Evolutionary conservation across 805 yeast genomes (phyloP).

Genomic region (Teunomyces gatunensis): DNA sequence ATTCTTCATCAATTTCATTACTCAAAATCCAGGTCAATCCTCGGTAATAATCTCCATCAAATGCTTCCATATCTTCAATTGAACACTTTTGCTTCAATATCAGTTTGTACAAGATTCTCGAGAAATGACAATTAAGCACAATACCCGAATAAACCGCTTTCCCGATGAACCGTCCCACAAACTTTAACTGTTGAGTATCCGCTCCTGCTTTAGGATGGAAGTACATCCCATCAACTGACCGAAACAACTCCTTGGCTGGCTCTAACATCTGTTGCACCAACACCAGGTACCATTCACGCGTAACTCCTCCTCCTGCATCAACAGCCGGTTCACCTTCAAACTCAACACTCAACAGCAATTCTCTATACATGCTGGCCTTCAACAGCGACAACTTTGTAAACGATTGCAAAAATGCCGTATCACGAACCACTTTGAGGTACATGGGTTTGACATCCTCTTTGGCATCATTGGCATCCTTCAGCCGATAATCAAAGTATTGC

Average conservation of each 20-base stretch:
- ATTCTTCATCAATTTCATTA: conserved; percentile 92
- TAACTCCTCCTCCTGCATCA: conserved; percentile 98
- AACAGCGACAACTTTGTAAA: conserved; percentile 79
- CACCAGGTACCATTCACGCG: conserved; percentile 97
- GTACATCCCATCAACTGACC: conserved; percentile 85
- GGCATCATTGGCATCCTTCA: conserved; percentile 39
- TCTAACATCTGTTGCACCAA: conserved; percentile 91
- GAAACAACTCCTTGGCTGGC: conserved; percentile 88
- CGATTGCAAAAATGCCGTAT: conserved; percentile 88
- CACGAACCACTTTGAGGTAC: conserved; percentile 71
- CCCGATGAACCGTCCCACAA: conserved; percentile 91
- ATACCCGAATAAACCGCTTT: conserved; percentile 88
- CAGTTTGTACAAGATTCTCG: conserved; percentile 89
- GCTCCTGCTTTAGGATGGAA: conserved; percentile 95
- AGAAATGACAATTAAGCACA: conserved; percentile 89
- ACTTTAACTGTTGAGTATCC: conserved; percentile 88
- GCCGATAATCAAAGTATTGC: conserved; percentile 65
- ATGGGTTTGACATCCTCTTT: conserved; percentile 46
- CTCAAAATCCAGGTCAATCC: conserved; percentile 94
- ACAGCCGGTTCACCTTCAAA: conserved; percentile 94
- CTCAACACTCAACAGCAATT: conserved; percentile 68
- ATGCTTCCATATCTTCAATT: conserved; percentile 87
- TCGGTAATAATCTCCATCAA: conserved; percentile 89
- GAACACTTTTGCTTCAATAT: conserved; percentile 77
- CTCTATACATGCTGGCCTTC: conserved; percentile 65